Evolutionary conservation across 2,329 filamentous ascomycete species (phyloP).

Genomic region (Paecilomyces dactylethromorphus): DNA sequence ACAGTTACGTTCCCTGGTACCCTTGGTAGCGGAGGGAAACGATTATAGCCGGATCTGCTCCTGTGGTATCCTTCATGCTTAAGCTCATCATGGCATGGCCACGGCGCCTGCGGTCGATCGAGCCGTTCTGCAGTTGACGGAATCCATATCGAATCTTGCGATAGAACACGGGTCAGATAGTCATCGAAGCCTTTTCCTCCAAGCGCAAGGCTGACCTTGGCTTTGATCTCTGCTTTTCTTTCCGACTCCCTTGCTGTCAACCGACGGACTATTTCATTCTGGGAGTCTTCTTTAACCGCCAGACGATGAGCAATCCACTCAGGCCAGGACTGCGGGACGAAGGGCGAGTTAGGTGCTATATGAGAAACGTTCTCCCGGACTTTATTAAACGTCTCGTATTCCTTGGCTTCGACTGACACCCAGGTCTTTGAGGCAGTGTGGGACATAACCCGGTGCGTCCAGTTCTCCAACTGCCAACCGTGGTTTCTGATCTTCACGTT

Average conservation of each 20-base stretch:
- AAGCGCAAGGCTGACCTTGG: conserved; percentile 9
- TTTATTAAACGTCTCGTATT: conserved; percentile 18
- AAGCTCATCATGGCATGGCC: conserved; percentile 24
- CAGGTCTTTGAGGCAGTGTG: conserved; percentile 20
- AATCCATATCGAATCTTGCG: conserved; percentile 21
- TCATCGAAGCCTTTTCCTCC: conserved; percentile 16
- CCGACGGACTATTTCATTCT: conserved; percentile 4
- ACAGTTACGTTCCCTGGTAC: conserved; percentile 23
- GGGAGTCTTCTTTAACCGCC: conserved; percentile 8
- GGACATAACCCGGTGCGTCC: conserved; percentile 13
- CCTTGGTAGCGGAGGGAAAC: conserved; percentile 25
- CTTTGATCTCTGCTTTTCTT: not conserved
- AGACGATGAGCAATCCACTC: conserved; percentile 17
- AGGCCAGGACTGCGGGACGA: conserved; percentile 15
- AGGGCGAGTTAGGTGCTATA: conserved; percentile 18
- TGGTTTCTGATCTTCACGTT: not conserved
- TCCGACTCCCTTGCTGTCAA: conserved; percentile 4
- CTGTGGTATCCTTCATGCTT: conserved; percentile 25
- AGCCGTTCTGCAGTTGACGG: conserved; percentile 3
- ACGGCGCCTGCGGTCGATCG: conserved; percentile 14
- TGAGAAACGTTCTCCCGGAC: conserved; percentile 15
- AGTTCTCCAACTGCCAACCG: not conserved
- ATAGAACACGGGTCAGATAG: conserved; percentile 17
- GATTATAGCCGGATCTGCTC: conserved; percentile 19
- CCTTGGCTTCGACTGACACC: conserved; percentile 16